A percentile compares a stretch with the other conserved stretches of the same genome.
Conservation (phyloP, 139 green algal species). For the Coccomyxa sp. region DNA sequence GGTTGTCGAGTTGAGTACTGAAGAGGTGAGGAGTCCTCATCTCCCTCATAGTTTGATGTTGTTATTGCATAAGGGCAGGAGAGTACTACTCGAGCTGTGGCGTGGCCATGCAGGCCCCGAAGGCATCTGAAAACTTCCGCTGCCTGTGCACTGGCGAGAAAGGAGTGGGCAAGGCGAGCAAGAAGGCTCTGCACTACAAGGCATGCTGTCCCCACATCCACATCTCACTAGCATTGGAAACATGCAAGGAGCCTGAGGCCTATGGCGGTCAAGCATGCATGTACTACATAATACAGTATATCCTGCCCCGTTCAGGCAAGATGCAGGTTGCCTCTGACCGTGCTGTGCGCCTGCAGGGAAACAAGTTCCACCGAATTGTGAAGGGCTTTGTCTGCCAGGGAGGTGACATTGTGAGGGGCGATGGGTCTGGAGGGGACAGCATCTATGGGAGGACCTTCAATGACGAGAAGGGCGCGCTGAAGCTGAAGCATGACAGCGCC, state of each 20-base stretch:
- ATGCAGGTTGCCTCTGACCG: too few relatives aligned
- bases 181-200: slow-evolving; percentile 81
- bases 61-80: neutral
- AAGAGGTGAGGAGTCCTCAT: neutral
- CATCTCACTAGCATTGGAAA: too few relatives aligned
- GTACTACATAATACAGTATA: too few relatives aligned
- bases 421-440: slow-evolving; percentile 75
- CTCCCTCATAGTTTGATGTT: neutral
- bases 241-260: too few relatives aligned
- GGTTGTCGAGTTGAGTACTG: neutral
- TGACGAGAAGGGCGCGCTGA: slow-evolving; percentile 74
- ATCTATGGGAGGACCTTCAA: slow-evolving; percentile 82
- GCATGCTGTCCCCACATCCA: neutral
- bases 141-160: slow-evolving; percentile 72
- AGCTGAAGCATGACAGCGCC: slow-evolving; percentile 61
- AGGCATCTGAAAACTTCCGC: slow-evolving; percentile 65
- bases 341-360: slow-evolving; percentile 23
- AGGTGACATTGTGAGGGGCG: slow-evolving; percentile 68
- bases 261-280: too few relatives aligned
- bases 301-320: too few relatives aligned
- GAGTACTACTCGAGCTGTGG: neutral
- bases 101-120: neutral
- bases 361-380: slow-evolving; percentile 72
- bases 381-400: slow-evolving; percentile 73
- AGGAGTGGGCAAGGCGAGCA: slow-evolving; percentile 64